Conservation (phyloP, 352 stramenopile genomes). For the Phytophthora rubi region DNA sequence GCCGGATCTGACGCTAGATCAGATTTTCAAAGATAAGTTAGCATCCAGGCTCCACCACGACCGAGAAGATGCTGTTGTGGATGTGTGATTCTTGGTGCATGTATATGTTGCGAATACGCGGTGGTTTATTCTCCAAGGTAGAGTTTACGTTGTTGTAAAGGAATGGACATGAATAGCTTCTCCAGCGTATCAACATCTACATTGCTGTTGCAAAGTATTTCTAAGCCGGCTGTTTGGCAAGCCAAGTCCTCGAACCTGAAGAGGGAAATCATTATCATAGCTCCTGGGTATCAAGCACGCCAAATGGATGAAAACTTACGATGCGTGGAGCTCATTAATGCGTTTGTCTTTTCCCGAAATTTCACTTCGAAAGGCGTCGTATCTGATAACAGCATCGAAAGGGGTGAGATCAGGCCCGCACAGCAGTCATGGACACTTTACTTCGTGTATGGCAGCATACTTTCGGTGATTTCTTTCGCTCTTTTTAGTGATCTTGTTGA, state of each 20-base stretch:
- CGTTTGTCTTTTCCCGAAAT: conserved; percentile 41
- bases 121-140: conserved; percentile 9
- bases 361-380: conserved; percentile 34
- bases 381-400: conserved; percentile 25
- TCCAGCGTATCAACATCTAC: conserved; percentile 49
- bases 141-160: conserved; percentile 40
- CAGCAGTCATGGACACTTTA: neutral
- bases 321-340: conserved; percentile 38
- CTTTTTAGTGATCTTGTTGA: conserved; percentile 43
- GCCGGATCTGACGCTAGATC: conserved; percentile 52
- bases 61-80: conserved; percentile 72
- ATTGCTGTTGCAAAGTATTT: conserved; percentile 47
- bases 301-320: conserved; percentile 24
- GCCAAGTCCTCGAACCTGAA: conserved; percentile 50
- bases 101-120: neutral
- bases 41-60: conserved; percentile 69
- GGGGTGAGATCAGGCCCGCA: neutral
- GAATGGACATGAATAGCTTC: conserved; percentile 57
- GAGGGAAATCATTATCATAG: neutral
- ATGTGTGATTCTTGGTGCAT: conserved; percentile 43
- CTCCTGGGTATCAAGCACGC: neutral
- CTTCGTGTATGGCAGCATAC: conserved; percentile 15
- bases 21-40: conserved; percentile 83
- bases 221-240: conserved; percentile 46
- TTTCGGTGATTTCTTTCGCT: conserved; percentile 53